Base-by-base conservation (phyloP, 352 stramenopile species). In the Pythium pyrilobum region DNA sequence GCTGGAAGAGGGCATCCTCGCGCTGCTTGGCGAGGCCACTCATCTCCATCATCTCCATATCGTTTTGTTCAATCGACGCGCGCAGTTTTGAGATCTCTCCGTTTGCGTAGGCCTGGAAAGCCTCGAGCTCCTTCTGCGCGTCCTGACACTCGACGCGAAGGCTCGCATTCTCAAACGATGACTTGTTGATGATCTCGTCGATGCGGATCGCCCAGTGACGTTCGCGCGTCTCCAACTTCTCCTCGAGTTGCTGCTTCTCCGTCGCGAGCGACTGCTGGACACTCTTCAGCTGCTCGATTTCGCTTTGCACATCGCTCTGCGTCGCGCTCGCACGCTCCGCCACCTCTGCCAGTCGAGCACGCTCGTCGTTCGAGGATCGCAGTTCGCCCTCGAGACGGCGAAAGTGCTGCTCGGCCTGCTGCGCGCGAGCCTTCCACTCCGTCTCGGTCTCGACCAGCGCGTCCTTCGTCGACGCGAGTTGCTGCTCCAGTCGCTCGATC, bases 81-180 rank as follows among this genome's bases (percentile, higher is more conserved):
- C 63, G 69, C 27, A 86, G 61, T 24, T 72, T 68, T n/a, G 67
- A 44, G 24, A 86, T 85, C 52, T 86, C 72, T 20, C 56, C 61
- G 20, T 83, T 67, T 5, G 69, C 78, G 31, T 69, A 79, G 34
- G 74, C 72, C 49, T 84, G 67, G 46, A 70, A 77, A 34, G 58
- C 45, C 15, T 82, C 69, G 6, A 89, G 63, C 39, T 85, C 72
- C 39, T 71, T 55, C 39, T 85, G 73, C 0, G 66, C 67, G 29
- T 77, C 67, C 13, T 67, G 61, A 41, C 66, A 69, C 43, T 85
- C 65, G 36, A 76, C 67, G 15, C 66, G 65, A 24, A 85, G 33
- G 9, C 42, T 72, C 13, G 76, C 52, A 46, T 81, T 51, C 48
- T 86, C 71, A 21, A 58, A 47, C 2, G 40, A 15, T 2, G 39